phyloP scores from a whole-genome alignment of 108 stramenopile species.

The Cyclostephanos tholiformis region DNA sequence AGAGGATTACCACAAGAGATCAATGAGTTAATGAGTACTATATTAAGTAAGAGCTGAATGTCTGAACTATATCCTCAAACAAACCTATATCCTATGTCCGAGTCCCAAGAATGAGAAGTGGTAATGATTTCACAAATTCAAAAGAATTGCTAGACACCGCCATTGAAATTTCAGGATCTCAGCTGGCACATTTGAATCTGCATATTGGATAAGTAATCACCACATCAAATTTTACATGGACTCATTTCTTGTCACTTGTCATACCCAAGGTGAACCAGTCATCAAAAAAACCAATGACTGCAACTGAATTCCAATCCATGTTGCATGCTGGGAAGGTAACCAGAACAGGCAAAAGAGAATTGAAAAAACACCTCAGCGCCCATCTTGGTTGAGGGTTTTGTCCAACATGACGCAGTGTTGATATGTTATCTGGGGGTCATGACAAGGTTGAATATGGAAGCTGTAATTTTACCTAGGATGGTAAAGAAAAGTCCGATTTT shows the following conservation, averaged over 20 bases:
- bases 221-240: background rate
- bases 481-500: background rate
- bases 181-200: background rate
- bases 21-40: too few species aligned
- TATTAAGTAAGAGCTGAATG: too few species aligned
- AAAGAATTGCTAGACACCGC: too few species aligned
- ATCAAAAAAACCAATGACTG: background rate
- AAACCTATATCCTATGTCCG: too few species aligned
- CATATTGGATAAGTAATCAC: background rate
- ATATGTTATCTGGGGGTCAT: background rate
- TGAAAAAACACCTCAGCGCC: background rate
- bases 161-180: too few species aligned
- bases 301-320: background rate
- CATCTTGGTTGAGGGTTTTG: background rate
- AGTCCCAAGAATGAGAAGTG: too few species aligned
- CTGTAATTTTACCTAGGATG: background rate
- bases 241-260: background rate
- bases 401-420: background rate
- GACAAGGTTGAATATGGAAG: background rate
- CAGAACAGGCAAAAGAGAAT: background rate
- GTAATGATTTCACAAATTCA: too few species aligned
- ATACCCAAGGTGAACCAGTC: background rate
- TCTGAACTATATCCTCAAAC: too few species aligned
- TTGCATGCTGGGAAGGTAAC: too few species aligned
- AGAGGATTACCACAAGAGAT: too few species aligned